Evolutionary conservation across 306 rosid species (phyloP).

Genomic region (Vachellia pachyceras): DNA sequence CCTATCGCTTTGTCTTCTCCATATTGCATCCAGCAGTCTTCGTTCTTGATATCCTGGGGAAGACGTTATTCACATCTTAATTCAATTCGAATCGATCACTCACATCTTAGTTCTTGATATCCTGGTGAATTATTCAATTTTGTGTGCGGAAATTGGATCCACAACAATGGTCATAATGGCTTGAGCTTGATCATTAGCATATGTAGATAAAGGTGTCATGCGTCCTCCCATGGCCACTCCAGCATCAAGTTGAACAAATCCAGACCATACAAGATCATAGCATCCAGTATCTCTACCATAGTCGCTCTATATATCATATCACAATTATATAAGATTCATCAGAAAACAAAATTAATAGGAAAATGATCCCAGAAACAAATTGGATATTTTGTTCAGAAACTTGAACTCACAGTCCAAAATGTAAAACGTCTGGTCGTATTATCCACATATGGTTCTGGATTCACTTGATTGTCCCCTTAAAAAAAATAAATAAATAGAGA

Average conservation of each 20-base stretch:
- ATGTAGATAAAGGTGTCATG: conserved; percentile 56
- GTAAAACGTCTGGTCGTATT: conserved; percentile 48
- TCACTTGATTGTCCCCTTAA: conserved; percentile 41
- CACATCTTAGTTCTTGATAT: no score
- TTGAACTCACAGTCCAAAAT: conserved; percentile 23
- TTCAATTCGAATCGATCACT: no score
- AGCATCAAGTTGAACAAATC: conserved; percentile 55
- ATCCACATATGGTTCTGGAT: conserved; percentile 57
- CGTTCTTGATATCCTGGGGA: no score
- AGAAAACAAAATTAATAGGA: no score
- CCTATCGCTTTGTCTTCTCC: no score
- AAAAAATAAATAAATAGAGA: conserved; percentile 18
- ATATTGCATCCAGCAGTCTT: no score
- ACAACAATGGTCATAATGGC: no score
- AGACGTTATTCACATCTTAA: no score
- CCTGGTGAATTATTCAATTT: no score
- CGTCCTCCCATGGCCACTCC: conserved; percentile 58
- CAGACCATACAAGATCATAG: conserved; percentile 61
- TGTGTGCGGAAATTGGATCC: no score
- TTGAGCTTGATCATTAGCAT: neutral
- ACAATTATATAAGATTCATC: no score
- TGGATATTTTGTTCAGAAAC: neutral
- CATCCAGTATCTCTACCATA: conserved; percentile 62
- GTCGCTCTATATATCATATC: conserved; percentile 50
- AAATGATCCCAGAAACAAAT: no score